Percentiles rank a stretch among this genome's conserved stretches.
Conservation (phyloP, 1,284 basidiomycete genomes). For the Erythrobasidium hasegawianum region DNA sequence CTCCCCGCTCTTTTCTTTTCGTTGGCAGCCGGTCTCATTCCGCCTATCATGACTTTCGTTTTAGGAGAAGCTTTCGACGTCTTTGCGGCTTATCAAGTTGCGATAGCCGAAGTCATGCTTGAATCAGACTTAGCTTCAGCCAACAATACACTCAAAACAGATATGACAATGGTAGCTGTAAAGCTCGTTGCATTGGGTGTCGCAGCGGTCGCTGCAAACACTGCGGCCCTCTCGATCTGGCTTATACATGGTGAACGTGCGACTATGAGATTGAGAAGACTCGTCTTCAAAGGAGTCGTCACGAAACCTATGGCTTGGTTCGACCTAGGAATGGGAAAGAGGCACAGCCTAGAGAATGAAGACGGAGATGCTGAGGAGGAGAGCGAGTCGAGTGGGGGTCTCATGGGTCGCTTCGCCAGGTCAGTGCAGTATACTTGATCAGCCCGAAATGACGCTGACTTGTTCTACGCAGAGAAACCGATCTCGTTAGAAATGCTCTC, state of each 20-base stretch:
- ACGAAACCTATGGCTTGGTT: slow-evolving; percentile 80
- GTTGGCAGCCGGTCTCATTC: slow-evolving; percentile 68
- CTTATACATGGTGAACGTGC: slow-evolving; percentile 81
- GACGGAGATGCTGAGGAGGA: slow-evolving; percentile 53
- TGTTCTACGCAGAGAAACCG: slow-evolving; percentile 68
- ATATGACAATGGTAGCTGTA: slow-evolving; percentile 62
- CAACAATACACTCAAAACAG: slow-evolving; percentile 59
- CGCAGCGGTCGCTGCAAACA: slow-evolving; percentile 60
- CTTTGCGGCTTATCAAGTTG: slow-evolving; percentile 57
- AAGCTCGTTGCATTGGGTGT: slow-evolving; percentile 69
- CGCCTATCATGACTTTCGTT: slow-evolving; percentile 88
- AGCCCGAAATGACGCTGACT: not conserved
- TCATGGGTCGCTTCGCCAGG: slow-evolving; percentile 92
- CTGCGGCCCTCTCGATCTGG: slow-evolving; percentile 74
- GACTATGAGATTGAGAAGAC: slow-evolving; percentile 63
- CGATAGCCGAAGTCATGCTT: slow-evolving; percentile 44
- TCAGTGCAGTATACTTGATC: slow-evolving; percentile 55
- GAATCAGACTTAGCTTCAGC: slow-evolving; percentile 48
- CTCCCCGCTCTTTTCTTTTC: slow-evolving; percentile 69
- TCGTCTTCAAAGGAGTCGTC: slow-evolving; percentile 68
- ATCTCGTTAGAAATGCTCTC: slow-evolving; percentile 81
- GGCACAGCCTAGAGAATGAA: not conserved
- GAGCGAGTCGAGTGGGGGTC: slow-evolving; percentile 72
- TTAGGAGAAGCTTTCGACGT: slow-evolving; percentile 80
- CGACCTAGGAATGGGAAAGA: slow-evolving; percentile 71